These are phyloP conservation scores for Jamesozyma hellenica DNA, from an alignment of 805 yeast genomes.

Conservation along the genomic window DNA sequence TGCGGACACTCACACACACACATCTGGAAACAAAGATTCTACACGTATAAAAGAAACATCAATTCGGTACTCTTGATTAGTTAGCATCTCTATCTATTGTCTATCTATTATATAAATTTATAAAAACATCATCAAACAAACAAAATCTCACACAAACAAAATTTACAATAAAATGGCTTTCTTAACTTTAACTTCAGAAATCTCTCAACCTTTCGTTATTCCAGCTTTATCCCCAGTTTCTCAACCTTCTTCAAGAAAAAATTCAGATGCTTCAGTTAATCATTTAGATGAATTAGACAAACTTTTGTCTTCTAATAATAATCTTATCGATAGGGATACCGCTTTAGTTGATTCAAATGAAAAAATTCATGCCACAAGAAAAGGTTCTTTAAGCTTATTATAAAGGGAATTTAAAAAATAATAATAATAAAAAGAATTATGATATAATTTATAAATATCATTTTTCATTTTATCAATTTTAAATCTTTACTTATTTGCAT, in stretches of 20 bases:
- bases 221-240: conserved; percentile 53
- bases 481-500: no score
- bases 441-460: no score
- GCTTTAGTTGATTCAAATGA: conserved; percentile 1
- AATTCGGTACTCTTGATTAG: no score
- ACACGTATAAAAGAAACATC: no score
- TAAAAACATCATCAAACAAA: not conserved
- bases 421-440: not conserved
- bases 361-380: conserved; percentile 1
- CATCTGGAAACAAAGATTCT: no score
- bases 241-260: conserved; percentile 25
- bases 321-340: not conserved
- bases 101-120: no score
- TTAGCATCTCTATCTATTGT: no score
- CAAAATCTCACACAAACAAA: not conserved
- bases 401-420: not conserved
- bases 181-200: conserved; percentile 45
- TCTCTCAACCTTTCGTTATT: conserved; percentile 54
- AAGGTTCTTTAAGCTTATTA: conserved; percentile 7
- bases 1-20: no score
- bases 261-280: conserved; percentile 14
- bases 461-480: no score
- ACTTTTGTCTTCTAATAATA: not conserved
- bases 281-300: conserved; percentile 7
- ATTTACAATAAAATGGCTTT: conserved; percentile 26